Percentiles rank a stretch among this genome's conserved stretches.
phyloP scores from a whole-genome alignment of 306 rosid species.

The Nissolia schottii region DNA sequence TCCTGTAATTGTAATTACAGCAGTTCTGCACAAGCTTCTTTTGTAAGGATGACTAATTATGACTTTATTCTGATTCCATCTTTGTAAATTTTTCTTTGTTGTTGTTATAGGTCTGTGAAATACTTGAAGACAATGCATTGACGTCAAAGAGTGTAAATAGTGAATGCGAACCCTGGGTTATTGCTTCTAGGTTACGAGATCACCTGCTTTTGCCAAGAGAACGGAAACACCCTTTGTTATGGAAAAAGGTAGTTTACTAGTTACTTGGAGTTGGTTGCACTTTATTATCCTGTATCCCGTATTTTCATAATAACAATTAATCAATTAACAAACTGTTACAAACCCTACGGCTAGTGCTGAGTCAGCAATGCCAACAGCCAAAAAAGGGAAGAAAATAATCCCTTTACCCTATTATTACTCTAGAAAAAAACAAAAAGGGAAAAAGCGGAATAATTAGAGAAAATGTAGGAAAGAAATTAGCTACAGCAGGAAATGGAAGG shows the following conservation, averaged over 20 bases:
- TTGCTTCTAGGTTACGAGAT: constrained; percentile 82
- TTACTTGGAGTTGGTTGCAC: neutral
- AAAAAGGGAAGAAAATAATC: no score
- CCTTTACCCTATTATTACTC: no score
- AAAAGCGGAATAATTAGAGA: no score
- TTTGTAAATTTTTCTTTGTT: neutral
- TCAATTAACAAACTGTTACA: constrained; percentile 5
- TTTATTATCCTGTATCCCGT: neutral
- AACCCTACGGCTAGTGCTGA: no score
- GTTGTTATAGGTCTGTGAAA: constrained; percentile 68
- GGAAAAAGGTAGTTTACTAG: constrained; percentile 65
- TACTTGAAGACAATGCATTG: constrained; percentile 86
- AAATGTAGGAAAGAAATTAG: no score
- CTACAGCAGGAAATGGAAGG: no score
- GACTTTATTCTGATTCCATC: constrained; percentile 11
- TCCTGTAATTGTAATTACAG: constrained; percentile 5
- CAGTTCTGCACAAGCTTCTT: neutral
- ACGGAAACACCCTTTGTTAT: constrained; percentile 63
- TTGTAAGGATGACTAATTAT: neutral
- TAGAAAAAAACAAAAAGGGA: no score
- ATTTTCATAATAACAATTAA: neutral
- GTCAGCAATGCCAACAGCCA: no score
- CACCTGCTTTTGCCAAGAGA: constrained; percentile 89
- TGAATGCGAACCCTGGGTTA: constrained; percentile 80
- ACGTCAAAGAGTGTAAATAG: constrained; percentile 51